Percentiles rank a stretch among this genome's conserved stretches.
Evolutionary conservation across 148 eudicot species (phyloP).

Genomic region (Heliamphora exappendiculata): DNA sequence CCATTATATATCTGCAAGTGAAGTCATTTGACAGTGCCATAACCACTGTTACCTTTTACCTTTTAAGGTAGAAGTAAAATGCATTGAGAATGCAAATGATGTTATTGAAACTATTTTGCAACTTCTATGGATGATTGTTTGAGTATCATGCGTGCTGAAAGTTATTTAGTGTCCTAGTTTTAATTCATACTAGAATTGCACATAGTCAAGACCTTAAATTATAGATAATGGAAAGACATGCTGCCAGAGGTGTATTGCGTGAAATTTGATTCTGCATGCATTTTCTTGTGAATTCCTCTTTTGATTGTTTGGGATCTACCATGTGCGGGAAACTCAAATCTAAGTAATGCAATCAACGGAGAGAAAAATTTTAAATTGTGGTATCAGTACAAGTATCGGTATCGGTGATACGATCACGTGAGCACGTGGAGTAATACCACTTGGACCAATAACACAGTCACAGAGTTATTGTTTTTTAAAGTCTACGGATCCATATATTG

Average conservation of each 20-base stretch:
- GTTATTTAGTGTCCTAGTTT: not conserved
- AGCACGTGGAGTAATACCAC: no score
- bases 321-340: no score
- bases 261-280: not conserved
- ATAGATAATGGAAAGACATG: not conserved
- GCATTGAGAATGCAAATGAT: not conserved
- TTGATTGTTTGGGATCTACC: no score
- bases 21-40: not conserved
- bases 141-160: conserved; percentile 1
- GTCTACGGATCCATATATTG: no score
- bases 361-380: no score
- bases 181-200: not conserved
- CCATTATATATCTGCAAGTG: not conserved
- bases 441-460: no score
- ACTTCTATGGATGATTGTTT: not conserved
- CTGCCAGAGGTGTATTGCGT: not conserved
- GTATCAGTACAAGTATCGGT: no score
- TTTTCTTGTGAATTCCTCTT: not conserved
- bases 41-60: not conserved
- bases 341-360: no score
- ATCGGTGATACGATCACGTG: no score
- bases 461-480: no score
- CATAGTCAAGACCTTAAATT: not conserved
- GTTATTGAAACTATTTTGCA: not conserved
- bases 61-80: not conserved